Conservation (phyloP, 495 filamentous ascomycete species). For the Podospora comata region DNA sequence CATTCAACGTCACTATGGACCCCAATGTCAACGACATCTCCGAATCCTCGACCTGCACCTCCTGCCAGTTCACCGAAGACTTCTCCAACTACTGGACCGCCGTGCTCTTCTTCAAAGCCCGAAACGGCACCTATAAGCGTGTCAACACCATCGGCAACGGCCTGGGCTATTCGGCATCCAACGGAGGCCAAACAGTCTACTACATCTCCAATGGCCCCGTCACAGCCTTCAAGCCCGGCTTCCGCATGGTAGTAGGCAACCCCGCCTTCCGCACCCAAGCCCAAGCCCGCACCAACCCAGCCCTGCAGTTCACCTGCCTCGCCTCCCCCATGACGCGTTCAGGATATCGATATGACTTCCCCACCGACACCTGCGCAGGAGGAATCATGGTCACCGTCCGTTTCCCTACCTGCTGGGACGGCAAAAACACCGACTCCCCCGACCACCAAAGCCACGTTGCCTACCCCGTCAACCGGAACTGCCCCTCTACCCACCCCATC, state of each 20-base stretch:
- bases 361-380: constrained; percentile 31
- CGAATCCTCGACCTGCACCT: constrained; percentile 4
- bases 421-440: constrained; percentile 29
- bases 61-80: constrained; percentile 13
- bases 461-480: constrained; percentile 34
- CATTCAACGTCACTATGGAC: constrained; percentile 9
- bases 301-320: constrained; percentile 39
- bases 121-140: constrained; percentile 39
- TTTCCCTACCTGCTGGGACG: constrained; percentile 31
- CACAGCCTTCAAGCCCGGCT: constrained; percentile 49
- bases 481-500: constrained; percentile 34
- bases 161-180: constrained; percentile 14
- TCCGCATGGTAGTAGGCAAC: constrained; percentile 72
- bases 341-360: constrained; percentile 31
- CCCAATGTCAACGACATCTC: constrained; percentile 5
- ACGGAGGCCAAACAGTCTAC: constrained; percentile 42
- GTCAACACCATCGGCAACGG: constrained; percentile 29
- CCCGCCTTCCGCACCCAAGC: constrained; percentile 35
- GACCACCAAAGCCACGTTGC: constrained; percentile 42
- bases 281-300: constrained; percentile 33
- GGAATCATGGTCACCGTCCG: constrained; percentile 42
- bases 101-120: constrained; percentile 18
- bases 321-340: constrained; percentile 24
- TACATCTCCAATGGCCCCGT: constrained; percentile 38
- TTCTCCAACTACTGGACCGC: constrained; percentile 15